Conservation (phyloP, 192 early-diverging fungal species). For the Coemansia sp. region DNA sequence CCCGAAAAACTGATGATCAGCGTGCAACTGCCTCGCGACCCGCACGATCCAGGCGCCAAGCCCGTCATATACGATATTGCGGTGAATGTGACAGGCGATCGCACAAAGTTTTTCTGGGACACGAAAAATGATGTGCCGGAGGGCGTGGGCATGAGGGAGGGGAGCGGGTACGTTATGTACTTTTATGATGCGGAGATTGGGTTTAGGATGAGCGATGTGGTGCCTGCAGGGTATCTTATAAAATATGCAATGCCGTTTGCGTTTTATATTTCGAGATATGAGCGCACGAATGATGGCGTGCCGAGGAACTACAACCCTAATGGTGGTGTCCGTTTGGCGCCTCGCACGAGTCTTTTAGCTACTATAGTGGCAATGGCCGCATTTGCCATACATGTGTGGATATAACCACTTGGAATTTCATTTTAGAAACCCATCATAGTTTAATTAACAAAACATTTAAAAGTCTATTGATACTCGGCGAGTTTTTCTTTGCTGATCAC, state of each 20-base stretch:
- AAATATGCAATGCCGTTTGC: constrained; percentile 56
- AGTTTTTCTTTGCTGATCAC: constrained; percentile 39
- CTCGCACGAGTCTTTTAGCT: constrained; percentile 12
- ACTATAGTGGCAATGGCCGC: constrained; percentile 15
- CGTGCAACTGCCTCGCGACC: constrained; percentile 52
- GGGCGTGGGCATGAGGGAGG: constrained; percentile 54
- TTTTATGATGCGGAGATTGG: constrained; percentile 55
- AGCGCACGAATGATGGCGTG: constrained; percentile 53
- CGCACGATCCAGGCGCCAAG: constrained; percentile 38
- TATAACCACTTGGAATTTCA: neutral
- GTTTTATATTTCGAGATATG: constrained; percentile 50
- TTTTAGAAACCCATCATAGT: neutral
- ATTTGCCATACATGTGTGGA: constrained; percentile 2
- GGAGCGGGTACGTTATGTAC: constrained; percentile 53
- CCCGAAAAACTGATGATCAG: constrained; percentile 55
- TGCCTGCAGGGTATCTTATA: constrained; percentile 50
- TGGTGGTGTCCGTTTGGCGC: constrained; percentile 10
- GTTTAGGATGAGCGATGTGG: constrained; percentile 54
- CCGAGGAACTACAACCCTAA: constrained; percentile 52
- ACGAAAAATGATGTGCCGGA: constrained; percentile 56
- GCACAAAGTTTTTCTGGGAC: constrained; percentile 50
- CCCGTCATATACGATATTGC: constrained; percentile 53
- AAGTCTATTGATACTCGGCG: constrained; percentile 30
- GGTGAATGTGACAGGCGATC: constrained; percentile 43
- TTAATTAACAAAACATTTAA: neutral